These are phyloP conservation scores for Debaryomyces fabryi DNA, from an alignment of 1,139 yeast species.

Conservation along the genomic window DNA sequence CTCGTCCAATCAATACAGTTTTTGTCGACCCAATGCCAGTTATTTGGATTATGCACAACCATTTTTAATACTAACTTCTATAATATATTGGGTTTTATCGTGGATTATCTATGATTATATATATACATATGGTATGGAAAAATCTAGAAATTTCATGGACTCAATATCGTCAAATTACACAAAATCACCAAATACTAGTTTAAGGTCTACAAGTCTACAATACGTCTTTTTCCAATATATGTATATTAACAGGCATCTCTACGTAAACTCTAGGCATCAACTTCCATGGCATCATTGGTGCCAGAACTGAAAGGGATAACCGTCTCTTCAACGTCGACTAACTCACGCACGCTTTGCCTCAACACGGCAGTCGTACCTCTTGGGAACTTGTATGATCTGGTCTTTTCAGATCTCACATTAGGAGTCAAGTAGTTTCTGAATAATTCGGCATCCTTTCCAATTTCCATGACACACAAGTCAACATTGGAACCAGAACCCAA, in stretches of 20 bases:
- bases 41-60: constrained; percentile 56
- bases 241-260: constrained; percentile 6
- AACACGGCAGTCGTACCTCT: constrained; percentile 92
- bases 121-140: constrained; percentile 13
- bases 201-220: not conserved
- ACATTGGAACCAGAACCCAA: constrained; percentile 98
- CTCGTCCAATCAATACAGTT: constrained; percentile 93
- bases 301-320: constrained; percentile 42
- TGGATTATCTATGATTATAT: constrained; percentile 1
- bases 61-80: constrained; percentile 18
- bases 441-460: constrained; percentile 82
- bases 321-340: constrained; percentile 74
- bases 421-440: constrained; percentile 90
- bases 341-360: constrained; percentile 60
- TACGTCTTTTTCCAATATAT: not conserved
- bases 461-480: constrained; percentile 94
- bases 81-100: not conserved
- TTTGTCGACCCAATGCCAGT: constrained; percentile 98
- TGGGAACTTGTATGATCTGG: constrained; percentile 77
- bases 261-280: constrained; percentile 51
- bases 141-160: constrained; percentile 17
- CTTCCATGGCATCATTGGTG: constrained; percentile 65
- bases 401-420: constrained; percentile 80
- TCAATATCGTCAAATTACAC: constrained; percentile 5
- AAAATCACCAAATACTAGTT: not conserved